Base-by-base conservation (phyloP, 2,329 filamentous ascomycete genomes). In the Penicillium sp. region DNA sequence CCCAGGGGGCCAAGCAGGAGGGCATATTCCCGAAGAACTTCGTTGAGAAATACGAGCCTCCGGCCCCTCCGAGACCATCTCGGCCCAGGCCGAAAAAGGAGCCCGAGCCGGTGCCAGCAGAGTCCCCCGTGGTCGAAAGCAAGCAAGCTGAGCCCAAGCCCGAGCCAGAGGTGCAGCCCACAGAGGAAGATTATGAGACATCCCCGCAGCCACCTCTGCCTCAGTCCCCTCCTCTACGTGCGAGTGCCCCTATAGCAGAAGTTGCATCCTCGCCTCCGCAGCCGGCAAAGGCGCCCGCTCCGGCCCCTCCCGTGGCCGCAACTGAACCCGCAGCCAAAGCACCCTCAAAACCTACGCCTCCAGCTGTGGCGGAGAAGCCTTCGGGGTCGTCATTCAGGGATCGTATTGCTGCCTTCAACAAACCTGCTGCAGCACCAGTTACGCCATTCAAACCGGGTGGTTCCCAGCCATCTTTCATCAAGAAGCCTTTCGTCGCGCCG, bases 1-100 rank as follows among this genome's bases (percentile, higher is more conserved):
- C 86, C 59, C 77, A 82, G 52, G 94, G 94, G 56, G 78, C 76
- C 62, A 91, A 88, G 76, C 85, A 87, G 72, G 87, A 93, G 71
- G 93, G 93, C 66, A 89, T 97, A 68, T 97, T 97, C 75, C 93
- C 92, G 51, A 89, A 89, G 73, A 99, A 97, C 78, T 99, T 99
- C 73, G 94, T 99, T 70, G 94, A 99, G 77, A 91, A 89, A 78
- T 96, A 91, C 77, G 93, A 97, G 75, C 94, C 94, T 38, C 89
- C 87, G 56, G 89, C 93, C 62, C 94, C 94, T 59, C 91, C 93
- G 59, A 87, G 94, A 58, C 94, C 94, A 57, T 83, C 85, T 62
- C 87, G 94, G 69, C 81, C 85, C 57, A 87, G 90, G 65, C 78
- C 83, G 52, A 93, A 89, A 79, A 89, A 86, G 72, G 86, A 89